Percentiles rank a stretch among this genome's conserved stretches.
These are phyloP conservation scores for Xylaria digitata DNA, from an alignment of 2,329 filamentous ascomycete genomes.

Conservation along the genomic window DNA sequence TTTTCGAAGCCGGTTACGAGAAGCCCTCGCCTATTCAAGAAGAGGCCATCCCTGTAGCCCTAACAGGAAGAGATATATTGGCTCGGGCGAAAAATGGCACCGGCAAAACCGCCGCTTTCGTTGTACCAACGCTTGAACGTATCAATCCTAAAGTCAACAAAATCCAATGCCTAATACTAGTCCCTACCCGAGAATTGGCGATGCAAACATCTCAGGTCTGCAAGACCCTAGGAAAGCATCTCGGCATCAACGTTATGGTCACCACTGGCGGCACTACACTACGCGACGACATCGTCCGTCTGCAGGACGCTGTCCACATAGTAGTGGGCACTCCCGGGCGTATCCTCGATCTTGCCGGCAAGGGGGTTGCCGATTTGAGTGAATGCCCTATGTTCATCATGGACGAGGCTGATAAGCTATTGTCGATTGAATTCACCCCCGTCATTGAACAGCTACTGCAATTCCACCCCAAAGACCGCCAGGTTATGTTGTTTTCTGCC, in stretches of 20 bases:
- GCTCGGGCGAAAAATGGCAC: slow-evolving; percentile 98
- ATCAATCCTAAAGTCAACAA: slow-evolving; percentile 98
- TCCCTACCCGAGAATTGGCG: slow-evolving; percentile 95
- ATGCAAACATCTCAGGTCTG: slow-evolving; percentile 99
- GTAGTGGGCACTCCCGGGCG: slow-evolving; percentile 96
- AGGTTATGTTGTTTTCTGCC: slow-evolving; percentile 99
- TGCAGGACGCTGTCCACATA: slow-evolving; percentile 95
- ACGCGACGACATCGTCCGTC: slow-evolving; percentile 94
- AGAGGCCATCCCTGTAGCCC: slow-evolving; percentile 96
- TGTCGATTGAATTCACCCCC: slow-evolving; percentile 96
- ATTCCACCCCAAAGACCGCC: slow-evolving; percentile 96
- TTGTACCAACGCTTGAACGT: slow-evolving; percentile 93
- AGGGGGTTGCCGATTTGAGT: slow-evolving; percentile 94
- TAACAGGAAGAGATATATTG: slow-evolving; percentile 94
- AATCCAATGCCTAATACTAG: slow-evolving; percentile 94
- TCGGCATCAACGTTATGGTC: slow-evolving; percentile 99
- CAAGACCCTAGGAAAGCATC: slow-evolving; percentile 97
- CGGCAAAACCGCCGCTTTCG: slow-evolving; percentile 97
- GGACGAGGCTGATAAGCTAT: slow-evolving; percentile 98
- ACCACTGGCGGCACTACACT: slow-evolving; percentile 95
- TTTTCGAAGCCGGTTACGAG: slow-evolving; percentile 98
- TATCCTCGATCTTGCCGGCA: slow-evolving; percentile 95
- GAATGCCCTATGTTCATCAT: slow-evolving; percentile 99
- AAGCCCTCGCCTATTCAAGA: slow-evolving; percentile 99
- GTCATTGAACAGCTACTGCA: slow-evolving; percentile 95